Evolutionary conservation across 2,329 filamentous ascomycete genomes (phyloP), one percentile per base, ranked within the genome.

Genomic region (Xylaria polymorpha): DNA sequence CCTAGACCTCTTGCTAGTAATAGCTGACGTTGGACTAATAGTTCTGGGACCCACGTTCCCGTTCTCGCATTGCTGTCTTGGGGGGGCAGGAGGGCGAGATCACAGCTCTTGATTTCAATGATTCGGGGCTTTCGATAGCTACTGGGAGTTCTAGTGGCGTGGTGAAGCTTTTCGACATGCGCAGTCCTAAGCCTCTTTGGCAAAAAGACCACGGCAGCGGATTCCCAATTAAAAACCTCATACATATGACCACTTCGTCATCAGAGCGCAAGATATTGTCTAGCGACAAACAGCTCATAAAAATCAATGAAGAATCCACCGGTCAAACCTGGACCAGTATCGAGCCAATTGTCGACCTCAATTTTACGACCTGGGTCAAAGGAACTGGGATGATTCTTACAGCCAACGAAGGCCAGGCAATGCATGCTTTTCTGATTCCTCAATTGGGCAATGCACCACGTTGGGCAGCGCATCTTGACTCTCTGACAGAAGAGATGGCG

Each of bases 401-500:
- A 15, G 72, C 97, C 46, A 99, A 99, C 77, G 96, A 99, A 83
- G 97, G 96, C 67, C 91, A 94, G 75, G 94, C 97, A 74, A 94
- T 98, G 78, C 94, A 98, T 80, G 90, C 94, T 0, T 98, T 98
- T 83, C 96, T 98, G 79, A 92, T 98, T 61, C 95, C 95, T 1
- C 94, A 97, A 77, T 87, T 98, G 25, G 96, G 96, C 1, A 94
- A 95, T 0, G 94, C 96, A 1, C 97, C 96, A 0, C 93, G 90
- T 77, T 99, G 96, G 96, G 98, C 96, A 79, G 91, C 92, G 3
- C 98, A 98, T 88, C 84, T 99, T 71, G 97, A 99, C 82, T 98
- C 97, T 77, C 89, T 99, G 77, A 96, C 98, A 10, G 96, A 99
- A 83, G 97, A 99, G 81, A 98, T 99, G 94, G 95, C 95, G 9